These are phyloP conservation scores for Exophiala dermatitidis DNA, from an alignment of 2,329 filamentous ascomycete species.

Conservation along the genomic window DNA sequence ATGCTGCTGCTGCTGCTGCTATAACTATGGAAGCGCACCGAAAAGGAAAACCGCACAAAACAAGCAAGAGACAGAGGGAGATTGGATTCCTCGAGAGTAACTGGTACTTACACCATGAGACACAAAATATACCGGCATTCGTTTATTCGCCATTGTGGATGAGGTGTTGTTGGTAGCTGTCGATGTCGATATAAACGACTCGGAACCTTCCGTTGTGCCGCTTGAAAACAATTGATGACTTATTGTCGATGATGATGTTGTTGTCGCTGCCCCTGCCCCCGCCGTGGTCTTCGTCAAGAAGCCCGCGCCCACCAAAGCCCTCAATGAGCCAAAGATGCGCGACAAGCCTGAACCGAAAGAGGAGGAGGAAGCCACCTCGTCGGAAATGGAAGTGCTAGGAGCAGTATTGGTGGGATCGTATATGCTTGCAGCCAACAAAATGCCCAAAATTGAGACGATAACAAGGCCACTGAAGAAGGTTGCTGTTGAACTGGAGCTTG, in stretches of 20 bases:
- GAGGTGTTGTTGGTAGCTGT: background rate
- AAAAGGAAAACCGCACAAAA: too few species aligned
- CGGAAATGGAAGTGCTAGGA: background rate
- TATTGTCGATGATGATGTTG: background rate
- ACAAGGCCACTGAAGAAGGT: background rate
- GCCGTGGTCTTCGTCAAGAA: background rate
- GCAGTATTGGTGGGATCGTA: background rate
- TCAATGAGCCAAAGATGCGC: background rate
- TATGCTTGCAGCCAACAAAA: slow-evolving; percentile 3
- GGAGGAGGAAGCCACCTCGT: slow-evolving; percentile 4
- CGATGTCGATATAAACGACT: background rate
- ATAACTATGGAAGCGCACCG: too few species aligned
- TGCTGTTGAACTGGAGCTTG: background rate
- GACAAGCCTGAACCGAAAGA: background rate
- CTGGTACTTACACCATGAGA: slow-evolving; percentile 37
- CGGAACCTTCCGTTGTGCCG: background rate
- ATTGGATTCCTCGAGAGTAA: slow-evolving; percentile 17
- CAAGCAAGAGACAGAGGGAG: too few species aligned
- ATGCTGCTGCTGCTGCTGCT: too few species aligned
- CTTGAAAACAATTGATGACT: background rate
- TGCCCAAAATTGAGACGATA: slow-evolving; percentile 1
- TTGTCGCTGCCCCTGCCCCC: background rate
- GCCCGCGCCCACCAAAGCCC: background rate
- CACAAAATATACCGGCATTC: slow-evolving; percentile 48
- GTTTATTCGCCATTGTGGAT: slow-evolving; percentile 25